Base-by-base conservation (phyloP, 805 yeast species). In the Sugiyamaella americana region DNA sequence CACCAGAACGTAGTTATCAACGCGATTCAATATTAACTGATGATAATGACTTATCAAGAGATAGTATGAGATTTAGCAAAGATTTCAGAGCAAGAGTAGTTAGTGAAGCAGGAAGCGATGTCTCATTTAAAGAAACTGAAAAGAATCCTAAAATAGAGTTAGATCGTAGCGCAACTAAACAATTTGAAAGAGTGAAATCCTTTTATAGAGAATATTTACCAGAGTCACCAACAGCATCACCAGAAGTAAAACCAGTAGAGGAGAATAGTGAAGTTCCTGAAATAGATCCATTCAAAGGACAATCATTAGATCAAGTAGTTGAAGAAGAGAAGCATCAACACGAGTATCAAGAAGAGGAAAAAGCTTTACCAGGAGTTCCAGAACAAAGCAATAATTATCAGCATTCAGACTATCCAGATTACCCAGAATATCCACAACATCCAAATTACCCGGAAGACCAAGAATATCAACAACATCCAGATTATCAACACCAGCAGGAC, bases 161-260 rank as follows among this genome's bases (percentile, higher is more conserved):
- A 29, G 48, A 22, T 17, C 48, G 60, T 21, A 41, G 40, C 16
- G 52, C 50, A 29, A 38, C 59, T 19, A 56, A 53, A 40, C 54
- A 53, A 38, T 58, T 56, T 43, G 61, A 58, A 24, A 50, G 61
- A 8, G 55, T 58, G 41, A 51, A 47, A 37, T 56, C 60, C 16
- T 49, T 58, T 37, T 58, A 58, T 48, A 49, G 57, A 24, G 62
- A 58, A 41, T 58, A 58, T 44, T 40, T 57, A 50, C 52, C 56
- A 3, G 43, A 34, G 5, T 47, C 30, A 10, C 24, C 24, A 21
- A 16, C 5, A 19, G n/a, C 26, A 38, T 5, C 41, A 5, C 41
- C 41, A 10, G 26, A 11, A 5, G 16, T 38, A 5, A 13, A 13
- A 8, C 13, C 13, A 13, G 34, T 30, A 4, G 46, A 13, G 11